These are phyloP conservation scores for Aspergillus quadrilineatus DNA, from an alignment of 2,329 filamentous ascomycete species.

Conservation along the genomic window DNA sequence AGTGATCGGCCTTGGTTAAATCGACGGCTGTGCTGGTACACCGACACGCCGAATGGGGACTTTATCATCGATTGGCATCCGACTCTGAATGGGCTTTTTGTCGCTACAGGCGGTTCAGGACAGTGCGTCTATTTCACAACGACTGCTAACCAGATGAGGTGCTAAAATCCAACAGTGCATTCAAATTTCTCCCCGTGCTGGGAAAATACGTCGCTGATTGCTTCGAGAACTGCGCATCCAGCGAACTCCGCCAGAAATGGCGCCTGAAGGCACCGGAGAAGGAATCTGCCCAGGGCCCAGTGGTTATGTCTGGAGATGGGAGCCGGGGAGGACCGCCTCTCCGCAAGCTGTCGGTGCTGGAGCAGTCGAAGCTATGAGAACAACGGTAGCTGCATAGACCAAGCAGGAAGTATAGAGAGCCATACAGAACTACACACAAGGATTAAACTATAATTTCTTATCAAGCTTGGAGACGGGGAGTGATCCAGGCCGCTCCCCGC, in stretches of 20 bases:
- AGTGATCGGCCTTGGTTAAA: slow-evolving; percentile 56
- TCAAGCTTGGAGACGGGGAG: not conserved
- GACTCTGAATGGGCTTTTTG: slow-evolving; percentile 47
- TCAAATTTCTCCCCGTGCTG: slow-evolving; percentile 20
- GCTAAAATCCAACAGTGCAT: slow-evolving; percentile 5
- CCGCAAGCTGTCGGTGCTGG: slow-evolving; percentile 10
- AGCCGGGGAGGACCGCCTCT: slow-evolving; percentile 16
- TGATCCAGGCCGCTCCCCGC: not conserved
- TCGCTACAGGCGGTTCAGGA: slow-evolving; percentile 21
- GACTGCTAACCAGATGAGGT: not conserved
- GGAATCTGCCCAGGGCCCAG: not conserved
- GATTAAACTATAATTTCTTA: not conserved
- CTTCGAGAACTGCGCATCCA: slow-evolving; percentile 9
- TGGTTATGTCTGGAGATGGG: slow-evolving; percentile 14
- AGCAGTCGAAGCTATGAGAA: slow-evolving; percentile 13
- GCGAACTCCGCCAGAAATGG: slow-evolving; percentile 14
- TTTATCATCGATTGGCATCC: slow-evolving; percentile 69
- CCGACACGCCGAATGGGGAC: slow-evolving; percentile 66
- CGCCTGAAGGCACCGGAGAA: not conserved
- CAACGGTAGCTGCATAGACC: not conserved
- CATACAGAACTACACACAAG: too few species aligned
- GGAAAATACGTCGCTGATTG: slow-evolving; percentile 16
- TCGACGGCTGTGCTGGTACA: slow-evolving; percentile 71
- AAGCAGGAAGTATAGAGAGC: not conserved
- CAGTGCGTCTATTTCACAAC: slow-evolving; percentile 15